phyloP scores from a whole-genome alignment of 371 early-diverging fungal species.

The Haplosporangium sp. region DNA sequence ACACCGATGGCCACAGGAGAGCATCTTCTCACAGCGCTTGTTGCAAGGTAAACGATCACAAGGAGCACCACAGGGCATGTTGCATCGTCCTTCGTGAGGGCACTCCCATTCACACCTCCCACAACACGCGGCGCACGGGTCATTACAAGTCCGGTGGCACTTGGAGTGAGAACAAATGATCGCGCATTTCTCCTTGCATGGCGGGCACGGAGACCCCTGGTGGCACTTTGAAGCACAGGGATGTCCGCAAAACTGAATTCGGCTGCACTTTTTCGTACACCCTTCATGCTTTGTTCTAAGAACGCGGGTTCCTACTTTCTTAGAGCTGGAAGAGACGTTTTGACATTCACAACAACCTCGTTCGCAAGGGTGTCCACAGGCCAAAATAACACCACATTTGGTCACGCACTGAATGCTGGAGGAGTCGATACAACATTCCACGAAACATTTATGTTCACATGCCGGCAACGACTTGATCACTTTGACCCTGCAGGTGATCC shows the following conservation, averaged over 20 bases:
- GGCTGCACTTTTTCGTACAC: too few relatives aligned
- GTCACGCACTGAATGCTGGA: too few relatives aligned
- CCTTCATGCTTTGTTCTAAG: too few relatives aligned
- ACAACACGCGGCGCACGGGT: conserved; percentile 58
- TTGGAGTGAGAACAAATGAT: conserved; percentile 55
- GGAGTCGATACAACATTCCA: conserved; percentile 14
- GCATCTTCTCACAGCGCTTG: conserved; percentile 54
- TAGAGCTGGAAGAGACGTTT: too few relatives aligned
- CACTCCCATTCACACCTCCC: conserved; percentile 61
- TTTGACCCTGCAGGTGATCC: conserved; percentile 34
- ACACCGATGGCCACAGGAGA: conserved; percentile 64
- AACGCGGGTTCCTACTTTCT: too few relatives aligned
- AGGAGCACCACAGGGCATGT: conserved; percentile 64
- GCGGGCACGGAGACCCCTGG: conserved; percentile 16
- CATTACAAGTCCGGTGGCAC: conserved; percentile 54
- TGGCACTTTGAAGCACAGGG: neutral
- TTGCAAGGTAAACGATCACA: conserved; percentile 67
- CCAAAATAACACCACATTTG: neutral
- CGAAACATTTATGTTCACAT: conserved; percentile 56
- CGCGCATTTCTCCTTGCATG: conserved; percentile 55
- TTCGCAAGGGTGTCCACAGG: conserved; percentile 39
- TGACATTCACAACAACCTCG: conserved; percentile 40
- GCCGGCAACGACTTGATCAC: conserved; percentile 29
- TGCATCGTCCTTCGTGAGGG: conserved; percentile 57
- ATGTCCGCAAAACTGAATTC: too few relatives aligned